Evolutionary conservation across 148 eudicot genomes (phyloP), one percentile per base, ranked within the genome.

Genomic region (Cornus suecica): DNA sequence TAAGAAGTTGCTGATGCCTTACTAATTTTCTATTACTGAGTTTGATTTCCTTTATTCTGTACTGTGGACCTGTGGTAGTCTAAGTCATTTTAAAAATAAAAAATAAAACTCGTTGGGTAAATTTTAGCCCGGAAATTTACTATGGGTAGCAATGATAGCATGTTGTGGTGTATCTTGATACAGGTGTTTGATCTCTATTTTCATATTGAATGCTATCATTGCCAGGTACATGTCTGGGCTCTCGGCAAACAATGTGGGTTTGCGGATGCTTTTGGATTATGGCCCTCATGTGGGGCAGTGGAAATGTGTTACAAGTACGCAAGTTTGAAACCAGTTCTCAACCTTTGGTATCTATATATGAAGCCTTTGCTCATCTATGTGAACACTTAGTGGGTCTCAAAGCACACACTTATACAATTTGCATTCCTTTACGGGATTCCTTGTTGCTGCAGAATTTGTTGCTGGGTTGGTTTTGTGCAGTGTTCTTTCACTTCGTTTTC

Each of bases 191-290:
- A 58, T 58, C 23, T 58, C 62, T 22, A 5, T 5, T 16, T 24
- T 22, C 27, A 5, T 42, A 67, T 64, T 48, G 22, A 2, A 25
- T 65, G 60, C 45, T 67, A 25, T 62, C 68, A 20, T 20, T 75
- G 76, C 10, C 85, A 94, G 98, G 87, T 90, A 85, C 67, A 83
- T 77, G 80, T 90, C 81, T 68, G 98, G 91, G 25, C 65, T 84
- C 82, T 83, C 93, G 14, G 74, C 89, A 25, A 80, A 81, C 71
- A 90, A 86, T 74, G 83, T 76, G 32, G 98, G 98, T 68, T 79
- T 94, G 87, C 81, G 85, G 69, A 71, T 87, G 84, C 90, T 94
- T 41, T 80, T 94, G 88, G 97, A 92, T 76, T 87, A 81, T 81
- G 88, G 86, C 29, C 93, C 95, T 61, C 81, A 78, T 15, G 80